Evolutionary conservation across 129 eudicot genomes (phyloP), one percentile per base, ranked within the genome.

Genomic region (Pseudognaphalium luteoalbum): DNA sequence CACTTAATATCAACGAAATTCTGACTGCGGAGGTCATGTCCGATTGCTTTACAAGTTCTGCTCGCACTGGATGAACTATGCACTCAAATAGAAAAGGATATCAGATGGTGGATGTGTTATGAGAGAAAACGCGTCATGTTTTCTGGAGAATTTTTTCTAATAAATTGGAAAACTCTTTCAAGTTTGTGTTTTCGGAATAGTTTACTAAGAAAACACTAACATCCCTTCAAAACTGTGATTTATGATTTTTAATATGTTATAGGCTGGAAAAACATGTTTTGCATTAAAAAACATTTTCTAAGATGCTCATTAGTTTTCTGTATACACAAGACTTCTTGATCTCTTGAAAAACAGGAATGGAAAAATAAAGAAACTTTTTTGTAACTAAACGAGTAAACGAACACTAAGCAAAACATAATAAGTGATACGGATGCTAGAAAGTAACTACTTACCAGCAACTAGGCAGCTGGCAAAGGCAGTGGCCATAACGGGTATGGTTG

Each of bases 51-150:
- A 75, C 81, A 4, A 92, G 89, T 75, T 92, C 97, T 4, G 90
- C 86, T 62, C 93, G 72, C 35, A 92, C 86, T 0, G 97, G 97
- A 82, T 92, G 97, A 80, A 92, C 97, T 92, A 83, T 75, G 67
- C 5, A 76, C 32, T 20, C 22, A 10, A 60, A 22, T 41, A 50
- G 28, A 17, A 60, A 66, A 60, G 17, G 54, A 12, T 14, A 47
- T 47, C 14, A 47, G n/a, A 47, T 47, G 17, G 54, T 14, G 3
- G 54, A 47, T 11, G 54, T 17, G n/a, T 47, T 47, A 1, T 47
- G 6, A 14, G 5, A 41, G 14, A 41, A 37, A 41, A 8, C 47
- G 2, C 47, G 8, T 37, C 47, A 41, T 41, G 14, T 9, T 41
- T 9, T 8, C 10, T 0, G 14, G 47, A 41, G 47, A 41, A 41